These are phyloP conservation scores for Mucor irregularis DNA, from an alignment of 371 early-diverging fungal genomes.

Conservation along the genomic window DNA sequence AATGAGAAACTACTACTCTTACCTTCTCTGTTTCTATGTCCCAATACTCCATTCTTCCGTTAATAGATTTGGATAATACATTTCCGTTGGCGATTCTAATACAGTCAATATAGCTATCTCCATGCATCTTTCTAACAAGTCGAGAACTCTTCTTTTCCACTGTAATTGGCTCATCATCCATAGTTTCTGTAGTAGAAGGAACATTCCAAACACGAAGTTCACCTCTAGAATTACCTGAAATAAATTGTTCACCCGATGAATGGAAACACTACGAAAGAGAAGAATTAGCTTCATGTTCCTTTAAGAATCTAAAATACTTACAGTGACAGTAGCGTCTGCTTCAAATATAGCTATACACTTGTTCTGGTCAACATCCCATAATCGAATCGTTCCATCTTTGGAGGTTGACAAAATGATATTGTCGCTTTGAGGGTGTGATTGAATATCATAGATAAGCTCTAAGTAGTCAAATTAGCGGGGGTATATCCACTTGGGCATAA, in stretches of 20 bases:
- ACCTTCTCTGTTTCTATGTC: slow-evolving; percentile 50
- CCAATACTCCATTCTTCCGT: slow-evolving; percentile 79
- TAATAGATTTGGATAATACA: slow-evolving; percentile 71
- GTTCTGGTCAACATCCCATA: slow-evolving; percentile 84
- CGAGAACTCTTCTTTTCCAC: slow-evolving; percentile 36
- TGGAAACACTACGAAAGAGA: slow-evolving; percentile 56
- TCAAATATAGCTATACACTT: slow-evolving; percentile 66
- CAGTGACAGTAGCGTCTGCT: slow-evolving; percentile 60
- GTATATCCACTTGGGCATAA: not conserved
- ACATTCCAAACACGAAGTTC: slow-evolving; percentile 61
- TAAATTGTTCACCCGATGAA: slow-evolving; percentile 57
- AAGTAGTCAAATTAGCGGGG: not conserved
- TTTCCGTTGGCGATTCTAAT: slow-evolving; percentile 66
- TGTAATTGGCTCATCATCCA: slow-evolving; percentile 30
- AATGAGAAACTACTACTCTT: not conserved
- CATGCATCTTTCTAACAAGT: slow-evolving; percentile 41
- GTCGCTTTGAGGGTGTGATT: slow-evolving; percentile 68
- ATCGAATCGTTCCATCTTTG: slow-evolving; percentile 82
- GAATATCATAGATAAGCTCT: slow-evolving; percentile 68
- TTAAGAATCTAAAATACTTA: slow-evolving; percentile 33
- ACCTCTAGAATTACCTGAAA: slow-evolving; percentile 58
- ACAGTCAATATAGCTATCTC: slow-evolving; percentile 56
- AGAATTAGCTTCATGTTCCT: too few relatives aligned
- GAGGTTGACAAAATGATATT: slow-evolving; percentile 76
- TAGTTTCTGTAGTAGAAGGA: slow-evolving; percentile 29